Percentiles rank a stretch among this genome's conserved stretches.
Evolutionary conservation across 2,329 filamentous ascomycete species (phyloP).

Genomic region (Cladosporium sp.): DNA sequence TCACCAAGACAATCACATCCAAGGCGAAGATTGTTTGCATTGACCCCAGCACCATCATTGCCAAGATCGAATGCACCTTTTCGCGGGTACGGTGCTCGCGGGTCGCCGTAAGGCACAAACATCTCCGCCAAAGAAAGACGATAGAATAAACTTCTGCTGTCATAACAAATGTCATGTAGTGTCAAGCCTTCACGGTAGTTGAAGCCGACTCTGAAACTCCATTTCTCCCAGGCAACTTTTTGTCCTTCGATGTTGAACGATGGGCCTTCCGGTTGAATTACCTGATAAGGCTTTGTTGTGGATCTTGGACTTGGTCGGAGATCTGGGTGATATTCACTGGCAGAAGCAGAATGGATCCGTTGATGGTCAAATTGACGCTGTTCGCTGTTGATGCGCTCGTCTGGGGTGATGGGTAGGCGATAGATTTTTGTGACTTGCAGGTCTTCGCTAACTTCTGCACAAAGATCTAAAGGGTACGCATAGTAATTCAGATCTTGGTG

Average conservation of each 20-base stretch:
- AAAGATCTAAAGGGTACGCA: slow-evolving; percentile 59
- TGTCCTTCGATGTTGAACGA: slow-evolving; percentile 53
- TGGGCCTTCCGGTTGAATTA: slow-evolving; percentile 63
- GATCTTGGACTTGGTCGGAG: slow-evolving; percentile 6
- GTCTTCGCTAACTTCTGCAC: slow-evolving; percentile 59
- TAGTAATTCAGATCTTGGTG: slow-evolving; percentile 64
- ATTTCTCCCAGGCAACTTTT: slow-evolving; percentile 44
- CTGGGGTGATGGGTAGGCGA: slow-evolving; percentile 53
- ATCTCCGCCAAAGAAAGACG: slow-evolving; percentile 66
- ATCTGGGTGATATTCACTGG: slow-evolving; percentile 20
- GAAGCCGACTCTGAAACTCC: slow-evolving; percentile 63
- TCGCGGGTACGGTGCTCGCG: slow-evolving; percentile 60
- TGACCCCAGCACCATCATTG: slow-evolving; percentile 62
- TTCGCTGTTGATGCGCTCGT: slow-evolving; percentile 43
- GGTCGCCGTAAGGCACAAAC: slow-evolving; percentile 58
- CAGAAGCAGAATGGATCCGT: slow-evolving; percentile 51
- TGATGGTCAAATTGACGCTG: slow-evolving; percentile 38
- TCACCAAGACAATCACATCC: slow-evolving; percentile 65
- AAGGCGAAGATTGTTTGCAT: slow-evolving; percentile 63
- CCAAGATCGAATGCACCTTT: slow-evolving; percentile 72
- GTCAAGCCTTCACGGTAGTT: slow-evolving; percentile 67
- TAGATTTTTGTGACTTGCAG: slow-evolving; percentile 66
- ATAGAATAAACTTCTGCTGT: slow-evolving; percentile 62
- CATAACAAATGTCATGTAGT: slow-evolving; percentile 66
- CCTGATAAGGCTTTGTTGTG: slow-evolving; percentile 59